phyloP scores from a whole-genome alignment of 2,329 filamentous ascomycete species.

The Graphilbum sp. region DNA sequence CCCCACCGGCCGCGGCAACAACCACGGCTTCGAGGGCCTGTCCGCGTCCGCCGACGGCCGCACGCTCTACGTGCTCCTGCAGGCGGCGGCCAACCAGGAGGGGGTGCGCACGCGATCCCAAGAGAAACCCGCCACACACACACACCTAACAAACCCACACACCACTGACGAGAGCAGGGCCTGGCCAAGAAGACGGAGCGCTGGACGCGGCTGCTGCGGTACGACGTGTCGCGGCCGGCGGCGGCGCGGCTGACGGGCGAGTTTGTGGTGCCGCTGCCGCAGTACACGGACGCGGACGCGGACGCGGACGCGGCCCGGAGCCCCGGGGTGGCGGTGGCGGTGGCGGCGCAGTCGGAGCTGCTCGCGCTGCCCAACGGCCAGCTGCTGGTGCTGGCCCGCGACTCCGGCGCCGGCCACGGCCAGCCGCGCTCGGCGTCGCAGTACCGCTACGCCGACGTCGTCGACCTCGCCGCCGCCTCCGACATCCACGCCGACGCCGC shows the following conservation, averaged over 20 bases:
- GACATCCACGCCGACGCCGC: constrained; percentile 36
- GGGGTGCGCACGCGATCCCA: too few species aligned
- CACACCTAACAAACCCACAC: too few species aligned
- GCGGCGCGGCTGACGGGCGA: constrained; percentile 36
- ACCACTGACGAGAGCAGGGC: too few species aligned
- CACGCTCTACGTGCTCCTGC: constrained; percentile 47
- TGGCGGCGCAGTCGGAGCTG: constrained; percentile 53
- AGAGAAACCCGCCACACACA: too few species aligned
- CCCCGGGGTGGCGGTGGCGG: constrained; percentile 37
- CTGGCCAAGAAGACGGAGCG: constrained; percentile 23
- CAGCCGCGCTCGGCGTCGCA: constrained; percentile 32
- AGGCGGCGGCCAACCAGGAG: constrained; percentile 43
- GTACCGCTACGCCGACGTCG: constrained; percentile 54
- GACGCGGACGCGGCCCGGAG: constrained; percentile 22
- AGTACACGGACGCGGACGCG: constrained; percentile 31
- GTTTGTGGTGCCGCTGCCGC: constrained; percentile 49
- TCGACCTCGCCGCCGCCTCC: constrained; percentile 45
- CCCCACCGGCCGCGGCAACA: constrained; percentile 44
- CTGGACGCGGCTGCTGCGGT: constrained; percentile 46
- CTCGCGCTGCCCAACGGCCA: constrained; percentile 28
- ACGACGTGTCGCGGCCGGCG: constrained; percentile 33
- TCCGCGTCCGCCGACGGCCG: constrained; percentile 46
- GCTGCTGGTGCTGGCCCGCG: constrained; percentile 51
- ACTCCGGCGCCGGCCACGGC: constrained; percentile 43
- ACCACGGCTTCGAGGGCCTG: constrained; percentile 57